Conservation (phyloP, 2,329 filamentous ascomycete species). For the Coniochaeta prunicola region DNA sequence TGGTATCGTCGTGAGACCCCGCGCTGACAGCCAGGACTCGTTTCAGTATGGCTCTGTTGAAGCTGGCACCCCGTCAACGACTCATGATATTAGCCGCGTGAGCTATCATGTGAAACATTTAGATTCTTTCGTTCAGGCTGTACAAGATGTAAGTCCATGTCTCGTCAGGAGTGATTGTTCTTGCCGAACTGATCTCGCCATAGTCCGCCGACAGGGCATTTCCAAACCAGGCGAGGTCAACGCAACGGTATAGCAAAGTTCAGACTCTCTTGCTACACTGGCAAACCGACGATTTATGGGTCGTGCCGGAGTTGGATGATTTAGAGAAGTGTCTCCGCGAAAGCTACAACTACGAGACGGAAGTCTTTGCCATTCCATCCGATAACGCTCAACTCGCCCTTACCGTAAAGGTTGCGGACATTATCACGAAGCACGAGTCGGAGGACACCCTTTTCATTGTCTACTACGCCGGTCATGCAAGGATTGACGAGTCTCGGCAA, state of each 20-base stretch:
- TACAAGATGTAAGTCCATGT: constrained; percentile 41
- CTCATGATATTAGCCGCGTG: constrained; percentile 50
- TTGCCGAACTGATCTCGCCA: background rate
- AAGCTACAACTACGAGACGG: constrained; percentile 49
- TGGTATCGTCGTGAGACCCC: background rate
- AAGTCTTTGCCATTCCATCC: constrained; percentile 50
- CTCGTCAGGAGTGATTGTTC: background rate
- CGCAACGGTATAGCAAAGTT: constrained; percentile 49
- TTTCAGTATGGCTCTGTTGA: constrained; percentile 35
- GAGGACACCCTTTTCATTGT: constrained; percentile 49
- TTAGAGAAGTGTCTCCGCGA: constrained; percentile 46
- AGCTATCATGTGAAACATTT: constrained; percentile 52
- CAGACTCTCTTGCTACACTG: constrained; percentile 49
- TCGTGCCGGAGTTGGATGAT: constrained; percentile 50
- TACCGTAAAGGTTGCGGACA: constrained; percentile 47
- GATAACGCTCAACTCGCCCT: constrained; percentile 51
- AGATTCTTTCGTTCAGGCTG: constrained; percentile 43
- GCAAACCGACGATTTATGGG: constrained; percentile 51
- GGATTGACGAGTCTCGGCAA: constrained; percentile 51
- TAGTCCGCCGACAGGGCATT: constrained; percentile 49
- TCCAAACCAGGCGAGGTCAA: constrained; percentile 44
- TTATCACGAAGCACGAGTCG: constrained; percentile 50
- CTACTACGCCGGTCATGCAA: constrained; percentile 54
- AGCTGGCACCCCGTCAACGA: constrained; percentile 31
- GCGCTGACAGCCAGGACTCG: constrained; percentile 3